phyloP scores from a whole-genome alignment of 139 green algal species.

The Coelastrella sp. region DNA sequence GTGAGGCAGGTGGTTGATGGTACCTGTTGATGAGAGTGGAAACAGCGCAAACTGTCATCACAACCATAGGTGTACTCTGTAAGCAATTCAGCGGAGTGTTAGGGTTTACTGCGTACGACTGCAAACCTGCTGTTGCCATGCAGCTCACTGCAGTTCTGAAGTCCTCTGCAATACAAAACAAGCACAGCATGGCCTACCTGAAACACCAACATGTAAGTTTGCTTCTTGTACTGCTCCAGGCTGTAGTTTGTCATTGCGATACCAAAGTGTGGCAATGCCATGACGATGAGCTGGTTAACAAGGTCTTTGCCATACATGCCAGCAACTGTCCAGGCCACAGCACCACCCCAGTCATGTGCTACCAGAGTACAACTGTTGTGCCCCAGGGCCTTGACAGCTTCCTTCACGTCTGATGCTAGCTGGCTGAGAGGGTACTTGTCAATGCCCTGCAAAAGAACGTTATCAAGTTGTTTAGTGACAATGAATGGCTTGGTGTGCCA shows the following conservation, averaged over 20 bases:
- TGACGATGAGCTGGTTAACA: slow-evolving; percentile 40
- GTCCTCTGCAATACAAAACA: neutral
- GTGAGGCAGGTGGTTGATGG: no score
- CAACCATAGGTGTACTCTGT: neutral
- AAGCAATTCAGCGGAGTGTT: neutral
- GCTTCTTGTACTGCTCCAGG: slow-evolving; percentile 43
- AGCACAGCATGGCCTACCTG: slow-evolving; percentile 25
- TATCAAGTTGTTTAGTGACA: no score
- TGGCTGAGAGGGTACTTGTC: slow-evolving; percentile 59
- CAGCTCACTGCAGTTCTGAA: no score
- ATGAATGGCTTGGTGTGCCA: no score
- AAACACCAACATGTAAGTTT: slow-evolving; percentile 70
- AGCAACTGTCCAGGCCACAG: slow-evolving; percentile 31
- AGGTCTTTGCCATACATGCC: slow-evolving; percentile 41
- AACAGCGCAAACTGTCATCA: neutral
- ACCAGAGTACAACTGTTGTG: slow-evolving; percentile 69
- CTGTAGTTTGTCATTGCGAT: slow-evolving; percentile 49
- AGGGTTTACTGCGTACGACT: no score
- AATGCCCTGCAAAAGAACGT: slow-evolving; percentile 45
- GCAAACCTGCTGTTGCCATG: no score
- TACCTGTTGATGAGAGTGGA: no score
- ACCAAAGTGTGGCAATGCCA: slow-evolving; percentile 45
- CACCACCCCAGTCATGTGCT: slow-evolving; percentile 75
- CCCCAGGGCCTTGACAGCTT: slow-evolving; percentile 60
- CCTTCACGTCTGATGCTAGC: slow-evolving; percentile 62